Conservation (phyloP, 2,329 filamentous ascomycete species). For the Phialocephala subalpina region DNA sequence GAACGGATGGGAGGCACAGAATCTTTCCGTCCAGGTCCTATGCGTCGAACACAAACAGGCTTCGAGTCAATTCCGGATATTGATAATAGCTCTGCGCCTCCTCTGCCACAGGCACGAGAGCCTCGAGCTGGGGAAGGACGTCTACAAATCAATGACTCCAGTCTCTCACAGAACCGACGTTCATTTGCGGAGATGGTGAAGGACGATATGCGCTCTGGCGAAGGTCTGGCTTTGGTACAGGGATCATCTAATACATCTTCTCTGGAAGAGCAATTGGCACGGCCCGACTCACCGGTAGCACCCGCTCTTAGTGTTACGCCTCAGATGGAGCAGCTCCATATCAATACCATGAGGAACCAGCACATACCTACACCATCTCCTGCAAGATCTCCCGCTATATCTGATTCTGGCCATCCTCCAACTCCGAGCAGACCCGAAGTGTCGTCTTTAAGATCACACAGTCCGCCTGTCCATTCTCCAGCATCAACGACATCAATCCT, state of each 20-base stretch:
- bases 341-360: conserved; percentile 41
- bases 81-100: not conserved
- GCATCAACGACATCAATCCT: not conserved
- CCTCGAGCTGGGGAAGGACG: not conserved
- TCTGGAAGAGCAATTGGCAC: conserved; percentile 27
- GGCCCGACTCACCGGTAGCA: conserved; percentile 14
- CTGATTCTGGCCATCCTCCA: conserved; percentile 25
- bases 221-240: conserved; percentile 64
- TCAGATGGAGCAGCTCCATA: conserved; percentile 35
- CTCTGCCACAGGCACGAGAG: not conserved
- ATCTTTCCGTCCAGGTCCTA: conserved; percentile 58
- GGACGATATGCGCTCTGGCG: conserved; percentile 67
- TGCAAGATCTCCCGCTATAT: conserved; percentile 22
- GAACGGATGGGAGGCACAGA: conserved; percentile 23
- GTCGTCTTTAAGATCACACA: not conserved
- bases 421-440: conserved; percentile 16
- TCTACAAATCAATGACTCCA: not conserved
- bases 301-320: conserved; percentile 18
- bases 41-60: conserved; percentile 67
- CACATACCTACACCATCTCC: conserved; percentile 29
- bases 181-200: conserved; percentile 52
- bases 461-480: conserved; percentile 5
- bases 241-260: conserved; percentile 32
- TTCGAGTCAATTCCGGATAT: conserved; percentile 39
- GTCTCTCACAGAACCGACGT: conserved; percentile 16